Base-by-base conservation (phyloP, 345 rosid genomes). In the Eucalyptus brandiana region DNA sequence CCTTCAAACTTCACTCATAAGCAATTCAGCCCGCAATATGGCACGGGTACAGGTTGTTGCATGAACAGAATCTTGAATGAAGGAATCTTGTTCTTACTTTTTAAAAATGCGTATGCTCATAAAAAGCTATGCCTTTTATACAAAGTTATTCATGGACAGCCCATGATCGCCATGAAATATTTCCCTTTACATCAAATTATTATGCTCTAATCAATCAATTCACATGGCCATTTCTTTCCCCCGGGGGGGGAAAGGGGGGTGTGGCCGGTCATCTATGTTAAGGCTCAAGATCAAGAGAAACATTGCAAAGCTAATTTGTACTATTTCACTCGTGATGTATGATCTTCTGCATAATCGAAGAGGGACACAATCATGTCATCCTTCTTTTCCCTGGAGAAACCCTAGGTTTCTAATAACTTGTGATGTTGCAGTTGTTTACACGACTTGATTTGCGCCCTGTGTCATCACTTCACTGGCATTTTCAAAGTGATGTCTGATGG, bases 191-290 rank as follows among this genome's bases (percentile, higher is more conserved):
- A 37, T 76, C 83, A 40, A 40, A 40, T 76, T 21, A 40, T 21
- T 21, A 40, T 21, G 47, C 47, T 21, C 85, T 76, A 40, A 76
- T 12, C 30, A 40, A 40, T 40, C 85, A 40, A 76, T 76, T 37
- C 83, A 76, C 83, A 21, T 11, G 85, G 47, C 85, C 85, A 12
- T 76, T 40, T 76, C 83, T 76, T 21, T 76, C 47, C 83, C 6
- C 4, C 8, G 5, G n/a, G n/a, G 6, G 12, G 28, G 9, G 32
- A 32, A 6, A 0, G 7, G n/a, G 60, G 58, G 5, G 12, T 2
- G 28, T 37, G 45, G 28, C 58, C 58, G 45, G 24, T 76, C 83
- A 76, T 76, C 85, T 11, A 40, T 21, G 30, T 76, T 21, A 76
- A 44, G 85, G 28, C 85, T 21, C 47, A 21, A 37, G 85, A 40